Percentiles rank a stretch among this genome's conserved stretches.
These are phyloP conservation scores for Trametes cubensis DNA, from an alignment of 768 basidiomycete genomes.

Conservation along the genomic window DNA sequence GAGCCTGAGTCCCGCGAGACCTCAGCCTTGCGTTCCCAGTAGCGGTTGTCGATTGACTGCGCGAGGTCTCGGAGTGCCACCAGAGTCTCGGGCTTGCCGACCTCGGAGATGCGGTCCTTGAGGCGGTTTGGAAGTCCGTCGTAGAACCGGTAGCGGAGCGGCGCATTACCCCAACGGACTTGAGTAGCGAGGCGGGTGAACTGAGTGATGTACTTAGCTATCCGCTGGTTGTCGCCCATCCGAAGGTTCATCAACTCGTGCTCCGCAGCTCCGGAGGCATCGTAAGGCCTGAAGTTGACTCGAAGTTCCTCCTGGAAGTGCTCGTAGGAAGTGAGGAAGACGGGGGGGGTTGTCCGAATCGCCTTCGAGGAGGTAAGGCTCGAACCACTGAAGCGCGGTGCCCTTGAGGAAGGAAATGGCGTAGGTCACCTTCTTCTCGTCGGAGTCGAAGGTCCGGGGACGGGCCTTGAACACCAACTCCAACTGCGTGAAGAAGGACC, in stretches of 20 bases:
- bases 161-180: not conserved
- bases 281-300: constrained; percentile 1
- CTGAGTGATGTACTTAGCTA: constrained; percentile 16
- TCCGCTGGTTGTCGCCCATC: constrained; percentile 2
- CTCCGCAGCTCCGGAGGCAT: constrained; percentile 2
- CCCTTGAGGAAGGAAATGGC: constrained; percentile 13
- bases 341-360: not conserved
- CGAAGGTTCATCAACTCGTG: constrained; percentile 6
- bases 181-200: not conserved
- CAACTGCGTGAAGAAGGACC: constrained; percentile 7
- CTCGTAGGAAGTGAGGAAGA: not conserved
- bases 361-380: constrained; percentile 12
- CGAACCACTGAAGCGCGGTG: constrained; percentile 10
- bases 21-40: constrained; percentile 25
- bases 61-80: not conserved
- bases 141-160: constrained; percentile 16
- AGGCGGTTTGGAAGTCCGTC: constrained; percentile 16
- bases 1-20: not conserved
- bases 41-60: constrained; percentile 15
- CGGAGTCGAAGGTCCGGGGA: constrained; percentile 1
- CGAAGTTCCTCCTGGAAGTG: constrained; percentile 9
- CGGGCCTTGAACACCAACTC: not conserved
- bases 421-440: constrained; percentile 12
- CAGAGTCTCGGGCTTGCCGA: constrained; percentile 9
- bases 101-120: constrained; percentile 18